Evolutionary conservation across 129 eudicot species (phyloP).

Genomic region (Escallonia rubra): DNA sequence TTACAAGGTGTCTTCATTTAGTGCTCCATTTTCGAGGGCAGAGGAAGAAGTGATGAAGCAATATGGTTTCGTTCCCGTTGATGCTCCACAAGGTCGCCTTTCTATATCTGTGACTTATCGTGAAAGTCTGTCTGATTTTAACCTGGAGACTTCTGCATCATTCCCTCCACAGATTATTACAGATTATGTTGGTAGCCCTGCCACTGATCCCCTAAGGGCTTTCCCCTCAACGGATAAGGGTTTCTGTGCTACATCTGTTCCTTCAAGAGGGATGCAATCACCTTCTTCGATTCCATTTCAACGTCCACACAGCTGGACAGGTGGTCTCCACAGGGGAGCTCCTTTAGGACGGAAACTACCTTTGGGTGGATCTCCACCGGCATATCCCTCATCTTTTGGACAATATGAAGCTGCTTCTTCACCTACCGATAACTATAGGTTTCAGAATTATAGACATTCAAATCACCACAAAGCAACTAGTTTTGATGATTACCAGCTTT

Average conservation of each 20-base stretch:
- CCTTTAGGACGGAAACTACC: constrained; percentile 37
- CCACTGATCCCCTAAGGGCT: constrained; percentile 86
- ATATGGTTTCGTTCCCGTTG: constrained; percentile 67
- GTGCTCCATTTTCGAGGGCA: constrained; percentile 67
- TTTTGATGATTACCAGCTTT: constrained; percentile 65
- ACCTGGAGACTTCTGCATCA: constrained; percentile 54
- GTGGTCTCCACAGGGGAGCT: constrained; percentile 54
- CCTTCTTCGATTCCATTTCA: constrained; percentile 41
- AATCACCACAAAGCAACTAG: constrained; percentile 27
- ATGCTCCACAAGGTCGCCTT: constrained; percentile 78
- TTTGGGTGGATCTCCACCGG: constrained; percentile 50
- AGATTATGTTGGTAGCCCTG: constrained; percentile 97
- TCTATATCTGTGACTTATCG: constrained; percentile 73
- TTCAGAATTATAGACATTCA: constrained; percentile 35
- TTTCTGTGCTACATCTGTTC: constrained; percentile 34
- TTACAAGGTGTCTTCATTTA: constrained; percentile 76
- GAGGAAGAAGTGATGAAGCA: constrained; percentile 74
- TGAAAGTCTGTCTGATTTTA: constrained; percentile 66
- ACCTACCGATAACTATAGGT: constrained; percentile 49
- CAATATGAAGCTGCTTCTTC: constrained; percentile 46
- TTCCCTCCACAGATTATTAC: constrained; percentile 84
- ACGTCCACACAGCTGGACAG: constrained; percentile 92
- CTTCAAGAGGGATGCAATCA: constrained; percentile 37
- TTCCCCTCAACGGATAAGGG: constrained; percentile 47
- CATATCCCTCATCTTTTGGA: constrained; percentile 33